A percentile compares a stretch with the other conserved stretches of the same genome.
phyloP scores from a whole-genome alignment of 305 asterid species.

The Fraxinus floribunda region DNA sequence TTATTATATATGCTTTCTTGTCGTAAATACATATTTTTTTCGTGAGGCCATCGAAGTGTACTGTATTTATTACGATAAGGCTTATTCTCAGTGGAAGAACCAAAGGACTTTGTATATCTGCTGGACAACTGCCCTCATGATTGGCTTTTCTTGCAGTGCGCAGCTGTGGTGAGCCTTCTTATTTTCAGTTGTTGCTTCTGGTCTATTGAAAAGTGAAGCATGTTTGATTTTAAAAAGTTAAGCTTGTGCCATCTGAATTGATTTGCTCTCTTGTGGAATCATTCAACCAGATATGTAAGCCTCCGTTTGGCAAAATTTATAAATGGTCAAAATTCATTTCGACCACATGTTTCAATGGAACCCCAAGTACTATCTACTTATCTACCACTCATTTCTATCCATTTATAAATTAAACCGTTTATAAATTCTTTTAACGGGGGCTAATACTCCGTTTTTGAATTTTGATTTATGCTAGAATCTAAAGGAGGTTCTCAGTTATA shows the following conservation, averaged over 20 bases:
- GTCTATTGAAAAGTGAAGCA: background rate
- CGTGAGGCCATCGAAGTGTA: background rate
- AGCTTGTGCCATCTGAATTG: background rate
- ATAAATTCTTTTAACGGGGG: background rate
- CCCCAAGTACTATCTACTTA: background rate
- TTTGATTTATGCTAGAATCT: background rate
- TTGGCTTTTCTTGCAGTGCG: conserved; percentile 92
- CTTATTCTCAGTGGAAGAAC: conserved; percentile 71
- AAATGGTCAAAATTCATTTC: background rate
- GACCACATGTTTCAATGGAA: background rate
- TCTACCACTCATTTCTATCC: background rate
- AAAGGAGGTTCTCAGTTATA: background rate
- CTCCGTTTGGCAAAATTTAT: background rate
- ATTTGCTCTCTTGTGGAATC: background rate
- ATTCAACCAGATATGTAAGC: background rate
- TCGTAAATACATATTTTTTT: conserved; percentile 19
- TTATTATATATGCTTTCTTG: conserved; percentile 16
- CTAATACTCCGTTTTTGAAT: background rate
- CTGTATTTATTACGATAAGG: background rate
- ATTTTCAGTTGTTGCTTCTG: background rate
- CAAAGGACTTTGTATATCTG: conserved; percentile 72
- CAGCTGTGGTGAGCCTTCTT: conserved; percentile 74
- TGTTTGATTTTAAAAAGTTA: background rate
- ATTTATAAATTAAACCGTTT: background rate
- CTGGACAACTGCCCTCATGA: conserved; percentile 94